These are phyloP conservation scores for Syzygium oleosum DNA, from an alignment of 345 rosid species.

Conservation along the genomic window DNA sequence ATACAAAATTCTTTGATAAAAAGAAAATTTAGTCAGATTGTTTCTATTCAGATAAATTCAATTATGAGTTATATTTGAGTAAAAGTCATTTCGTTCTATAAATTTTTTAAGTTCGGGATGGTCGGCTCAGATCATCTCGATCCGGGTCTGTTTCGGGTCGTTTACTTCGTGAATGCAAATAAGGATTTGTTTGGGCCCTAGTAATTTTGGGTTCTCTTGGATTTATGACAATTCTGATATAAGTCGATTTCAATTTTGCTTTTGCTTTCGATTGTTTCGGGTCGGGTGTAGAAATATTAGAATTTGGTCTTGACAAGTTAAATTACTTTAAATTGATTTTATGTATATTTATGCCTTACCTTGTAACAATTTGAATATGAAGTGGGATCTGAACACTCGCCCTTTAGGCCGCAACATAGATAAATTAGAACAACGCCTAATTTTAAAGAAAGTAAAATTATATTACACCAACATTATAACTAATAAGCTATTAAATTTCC, in stretches of 20 bases:
- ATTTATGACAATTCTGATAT: not conserved
- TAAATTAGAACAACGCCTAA: not conserved
- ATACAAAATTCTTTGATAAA: not conserved
- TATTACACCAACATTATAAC: not conserved
- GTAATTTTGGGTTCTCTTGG: not conserved
- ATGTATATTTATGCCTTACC: not conserved
- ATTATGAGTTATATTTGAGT: not conserved
- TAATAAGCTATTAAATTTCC: not conserved
- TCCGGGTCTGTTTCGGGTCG: rapidly evolving
- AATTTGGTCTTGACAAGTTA: not conserved
- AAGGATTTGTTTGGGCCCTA: rapidly evolving
- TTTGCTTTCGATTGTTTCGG: not conserved
- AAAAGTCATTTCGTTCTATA: not conserved
- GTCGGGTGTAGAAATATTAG: not conserved
- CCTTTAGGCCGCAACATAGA: not conserved
- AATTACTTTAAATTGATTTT: not conserved
- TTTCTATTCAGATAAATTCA: rapidly evolving
- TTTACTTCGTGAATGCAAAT: not conserved
- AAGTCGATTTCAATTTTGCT: not conserved
- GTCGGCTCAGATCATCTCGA: not conserved
- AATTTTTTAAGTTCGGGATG: not conserved
- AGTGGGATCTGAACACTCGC: not conserved
- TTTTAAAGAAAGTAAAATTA: not conserved
- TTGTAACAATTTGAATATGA: not conserved
- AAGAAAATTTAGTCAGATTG: not conserved